Evolutionary conservation across 768 basidiomycete genomes (phyloP).

Genomic region (Ramaria rubella): DNA sequence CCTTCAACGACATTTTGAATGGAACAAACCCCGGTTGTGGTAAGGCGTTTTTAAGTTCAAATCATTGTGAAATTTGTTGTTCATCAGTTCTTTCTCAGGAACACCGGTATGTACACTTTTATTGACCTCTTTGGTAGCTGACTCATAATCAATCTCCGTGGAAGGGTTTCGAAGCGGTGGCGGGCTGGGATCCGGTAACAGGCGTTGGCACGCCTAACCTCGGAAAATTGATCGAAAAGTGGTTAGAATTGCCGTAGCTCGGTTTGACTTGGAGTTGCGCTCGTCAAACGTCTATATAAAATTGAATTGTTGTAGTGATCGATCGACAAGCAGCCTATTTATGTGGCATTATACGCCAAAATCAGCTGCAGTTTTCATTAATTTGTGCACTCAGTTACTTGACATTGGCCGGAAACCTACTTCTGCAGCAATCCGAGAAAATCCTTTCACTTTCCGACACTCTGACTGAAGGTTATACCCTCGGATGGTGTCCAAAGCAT

Average conservation of each 20-base stretch:
- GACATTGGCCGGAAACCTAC: slow-evolving; percentile 20
- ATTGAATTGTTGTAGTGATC: too few relatives aligned
- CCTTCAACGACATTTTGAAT: slow-evolving; percentile 37
- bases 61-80: background rate
- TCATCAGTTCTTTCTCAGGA: background rate
- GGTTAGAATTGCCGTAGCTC: slow-evolving; percentile 20
- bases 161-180: slow-evolving; percentile 5
- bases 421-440: slow-evolving; percentile 36
- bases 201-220: slow-evolving; percentile 26
- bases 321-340: background rate
- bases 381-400: background rate
- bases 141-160: background rate
- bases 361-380: background rate
- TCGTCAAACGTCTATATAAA: too few relatives aligned
- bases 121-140: background rate
- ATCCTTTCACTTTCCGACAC: slow-evolving; percentile 57
- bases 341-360: background rate
- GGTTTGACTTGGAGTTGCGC: too few relatives aligned
- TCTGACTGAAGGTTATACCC: slow-evolving; percentile 53
- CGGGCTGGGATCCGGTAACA: slow-evolving; percentile 9
- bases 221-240: slow-evolving; percentile 18
- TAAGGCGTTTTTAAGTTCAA: slow-evolving; percentile 9
- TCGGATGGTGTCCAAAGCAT: slow-evolving; percentile 41
- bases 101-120: background rate
- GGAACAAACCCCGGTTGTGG: slow-evolving; percentile 38